Evolutionary conservation across 257 asterid species (phyloP).

Genomic region (Apocynum venetum): DNA sequence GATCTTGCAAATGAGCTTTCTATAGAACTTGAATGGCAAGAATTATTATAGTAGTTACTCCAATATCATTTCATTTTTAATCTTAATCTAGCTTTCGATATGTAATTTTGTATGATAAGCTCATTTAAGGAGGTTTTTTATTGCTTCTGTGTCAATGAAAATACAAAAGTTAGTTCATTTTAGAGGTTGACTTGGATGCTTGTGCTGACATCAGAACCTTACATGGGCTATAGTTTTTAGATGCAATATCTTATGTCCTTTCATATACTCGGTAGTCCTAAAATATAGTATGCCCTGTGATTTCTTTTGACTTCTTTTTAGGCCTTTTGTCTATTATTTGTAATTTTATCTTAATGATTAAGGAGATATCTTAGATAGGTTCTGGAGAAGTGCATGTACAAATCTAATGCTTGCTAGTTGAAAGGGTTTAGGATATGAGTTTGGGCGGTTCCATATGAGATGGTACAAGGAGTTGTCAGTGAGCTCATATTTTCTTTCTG

Average conservation of each 20-base stretch:
- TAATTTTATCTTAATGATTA: not conserved
- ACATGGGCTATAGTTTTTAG: not conserved
- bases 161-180: not conserved
- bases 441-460: not conserved
- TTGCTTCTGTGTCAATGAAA: not conserved
- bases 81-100: not conserved
- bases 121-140: not conserved
- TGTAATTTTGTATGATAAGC: not conserved
- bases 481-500: not conserved
- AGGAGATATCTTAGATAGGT: not conserved
- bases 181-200: not conserved
- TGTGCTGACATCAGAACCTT: not conserved
- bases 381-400: not conserved
- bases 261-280: not conserved
- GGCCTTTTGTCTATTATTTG: not conserved
- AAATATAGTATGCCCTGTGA: not conserved
- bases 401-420: no score
- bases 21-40: not conserved
- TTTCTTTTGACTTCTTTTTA: not conserved
- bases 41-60: not conserved
- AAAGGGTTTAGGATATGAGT: not conserved
- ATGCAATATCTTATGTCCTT: not conserved
- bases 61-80: not conserved
- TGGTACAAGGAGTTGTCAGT: not conserved
- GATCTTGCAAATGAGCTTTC: not conserved